Base-by-base conservation (phyloP, 441 rosid genomes). In the Populus trichocarpa region DNA sequence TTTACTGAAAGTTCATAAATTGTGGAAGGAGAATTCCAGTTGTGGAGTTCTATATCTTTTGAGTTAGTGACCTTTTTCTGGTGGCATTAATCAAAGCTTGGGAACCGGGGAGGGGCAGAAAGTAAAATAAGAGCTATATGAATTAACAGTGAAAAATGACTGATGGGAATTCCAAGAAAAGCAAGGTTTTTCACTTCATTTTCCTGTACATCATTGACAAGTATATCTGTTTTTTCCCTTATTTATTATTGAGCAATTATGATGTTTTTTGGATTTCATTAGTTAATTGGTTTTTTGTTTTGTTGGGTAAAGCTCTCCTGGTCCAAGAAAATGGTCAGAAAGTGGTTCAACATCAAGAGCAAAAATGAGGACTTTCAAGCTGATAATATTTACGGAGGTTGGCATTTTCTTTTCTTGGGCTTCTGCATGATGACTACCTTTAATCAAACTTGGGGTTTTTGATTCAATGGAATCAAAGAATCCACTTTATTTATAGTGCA, bases 271-370 rank as follows among this genome's bases (percentile, higher is more conserved):
- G 83, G 23, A 70, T 61, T 40, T 81, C 79, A 35, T 77, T 72
- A 57, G 25, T 72, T 82, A 75, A 36, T 23, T 72, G 64, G 63
- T 73, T 38, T 16, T 36, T 72, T 36, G 59, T 28, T 59, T 75
- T 25, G 70, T 66, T 72, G 72, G 83, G 76, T 87, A 83, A 86
- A 92, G 99, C 87, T 96, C 84, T 93, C 97, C 35, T 96, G 99
- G 99, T 87, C 99, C 72, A 93, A 92, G 88, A 91, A 89, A 88
- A 86, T 94, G 92, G 91, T 96, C 75, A 91, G 95, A 83, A 96
- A 96, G 87, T 94, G 91, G 98, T 89, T 96, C 86, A 94, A 91
- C 80, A 89, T 93, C 86, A 93, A 87, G 89, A 86, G 92, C 87
- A 93, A 92, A 90, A 85, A 83, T 69, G 91, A 93, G 87, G 98